phyloP scores from a whole-genome alignment of 192 early-diverging fungal genomes.

The Coemansia sp. region DNA sequence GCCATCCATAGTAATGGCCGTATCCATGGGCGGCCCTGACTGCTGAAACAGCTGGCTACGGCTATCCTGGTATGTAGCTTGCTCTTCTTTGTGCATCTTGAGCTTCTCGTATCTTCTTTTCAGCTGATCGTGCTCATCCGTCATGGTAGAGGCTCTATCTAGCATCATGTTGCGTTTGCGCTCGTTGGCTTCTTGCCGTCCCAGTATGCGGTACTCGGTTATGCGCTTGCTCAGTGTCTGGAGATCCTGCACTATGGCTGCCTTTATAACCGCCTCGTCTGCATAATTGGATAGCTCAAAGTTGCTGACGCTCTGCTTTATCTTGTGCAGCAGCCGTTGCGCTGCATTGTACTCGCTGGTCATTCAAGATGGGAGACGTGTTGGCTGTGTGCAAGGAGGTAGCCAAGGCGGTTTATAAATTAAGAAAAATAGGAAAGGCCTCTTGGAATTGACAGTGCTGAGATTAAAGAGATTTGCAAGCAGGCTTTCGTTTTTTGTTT shows the following conservation, averaged over 20 bases:
- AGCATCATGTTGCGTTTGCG: conserved; percentile 47
- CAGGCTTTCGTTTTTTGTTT: no score
- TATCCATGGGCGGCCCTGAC: conserved; percentile 18
- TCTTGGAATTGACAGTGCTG: no score
- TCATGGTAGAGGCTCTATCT: conserved; percentile 29
- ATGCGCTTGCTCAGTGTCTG: conserved; percentile 41
- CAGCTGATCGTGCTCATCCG: conserved; percentile 40
- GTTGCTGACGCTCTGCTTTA: conserved; percentile 45
- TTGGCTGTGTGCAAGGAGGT: no score
- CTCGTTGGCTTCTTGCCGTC: conserved; percentile 40
- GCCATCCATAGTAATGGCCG: conserved; percentile 34
- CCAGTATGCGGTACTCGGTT: conserved; percentile 40
- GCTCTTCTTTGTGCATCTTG: conserved; percentile 22
- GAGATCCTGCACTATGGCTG: conserved; percentile 31
- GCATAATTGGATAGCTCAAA: conserved; percentile 27
- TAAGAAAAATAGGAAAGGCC: no score
- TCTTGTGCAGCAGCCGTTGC: conserved; percentile 46
- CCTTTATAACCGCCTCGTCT: conserved; percentile 15
- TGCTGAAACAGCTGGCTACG: conserved; percentile 37
- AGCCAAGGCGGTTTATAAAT: no score
- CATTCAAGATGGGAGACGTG: conserved; percentile 26
- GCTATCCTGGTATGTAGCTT: conserved; percentile 4
- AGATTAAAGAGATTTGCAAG: no score
- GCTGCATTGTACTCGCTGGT: conserved; percentile 52
- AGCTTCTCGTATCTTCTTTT: conserved; percentile 40